Percentiles rank a stretch among this genome's conserved stretches.
Conservation (phyloP, 2,329 filamentous ascomycete genomes). For the Emmonsiellopsis sp. region DNA sequence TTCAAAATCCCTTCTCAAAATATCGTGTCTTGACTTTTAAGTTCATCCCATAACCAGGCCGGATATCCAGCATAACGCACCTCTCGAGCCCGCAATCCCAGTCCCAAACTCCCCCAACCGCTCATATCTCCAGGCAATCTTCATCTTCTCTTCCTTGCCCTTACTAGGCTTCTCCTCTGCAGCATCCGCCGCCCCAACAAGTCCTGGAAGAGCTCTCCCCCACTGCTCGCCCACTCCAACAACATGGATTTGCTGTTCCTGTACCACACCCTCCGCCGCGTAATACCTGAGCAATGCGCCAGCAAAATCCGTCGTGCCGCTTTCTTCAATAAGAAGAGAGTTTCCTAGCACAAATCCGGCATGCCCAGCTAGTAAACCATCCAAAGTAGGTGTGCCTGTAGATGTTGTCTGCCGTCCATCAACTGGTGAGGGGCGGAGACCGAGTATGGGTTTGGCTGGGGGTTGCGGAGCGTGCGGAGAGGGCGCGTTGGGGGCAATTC, state of each 20-base stretch:
- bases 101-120: conserved; percentile 62
- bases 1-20: background rate
- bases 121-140: conserved; percentile 98
- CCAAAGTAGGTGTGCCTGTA: conserved; percentile 78
- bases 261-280: conserved; percentile 84
- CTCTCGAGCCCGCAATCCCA: conserved; percentile 47
- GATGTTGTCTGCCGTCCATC: conserved; percentile 85
- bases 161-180: conserved; percentile 34
- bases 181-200: conserved; percentile 45
- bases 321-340: conserved; percentile 73
- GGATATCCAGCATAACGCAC: conserved; percentile 32
- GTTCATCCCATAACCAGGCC: background rate
- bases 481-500: conserved; percentile 21
- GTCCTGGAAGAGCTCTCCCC: conserved; percentile 73
- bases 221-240: conserved; percentile 72
- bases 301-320: conserved; percentile 88
- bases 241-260: conserved; percentile 82
- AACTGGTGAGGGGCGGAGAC: conserved; percentile 74
- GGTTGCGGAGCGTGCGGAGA: conserved; percentile 14
- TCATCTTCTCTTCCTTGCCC: conserved; percentile 69
- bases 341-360: conserved; percentile 74
- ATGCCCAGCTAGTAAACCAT: conserved; percentile 77
- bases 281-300: conserved; percentile 79
- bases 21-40: background rate
- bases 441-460: conserved; percentile 30